These are phyloP conservation scores for Glutinoglossum americanum DNA, from an alignment of 495 filamentous ascomycete genomes.

Conservation along the genomic window DNA sequence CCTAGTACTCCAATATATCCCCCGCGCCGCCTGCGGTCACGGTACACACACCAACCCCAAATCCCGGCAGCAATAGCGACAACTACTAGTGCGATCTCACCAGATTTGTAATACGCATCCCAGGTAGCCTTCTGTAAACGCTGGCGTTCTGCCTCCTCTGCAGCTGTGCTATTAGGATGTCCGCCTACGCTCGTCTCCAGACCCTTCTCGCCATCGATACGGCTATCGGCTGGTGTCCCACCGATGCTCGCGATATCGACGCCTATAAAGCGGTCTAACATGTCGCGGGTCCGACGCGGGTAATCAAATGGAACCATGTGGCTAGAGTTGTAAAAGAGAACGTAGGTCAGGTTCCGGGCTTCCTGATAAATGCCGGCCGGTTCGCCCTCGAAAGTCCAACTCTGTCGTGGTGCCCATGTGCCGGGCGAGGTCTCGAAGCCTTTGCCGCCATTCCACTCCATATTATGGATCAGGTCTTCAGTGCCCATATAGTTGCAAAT, in stretches of 20 bases:
- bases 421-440: constrained; percentile 83
- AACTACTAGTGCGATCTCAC: constrained; percentile 71
- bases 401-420: constrained; percentile 70
- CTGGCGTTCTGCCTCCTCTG: constrained; percentile 48
- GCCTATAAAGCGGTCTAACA: constrained; percentile 90
- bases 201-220: constrained; percentile 79
- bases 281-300: constrained; percentile 70
- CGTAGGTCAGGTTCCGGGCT: constrained; percentile 86
- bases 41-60: constrained; percentile 80
- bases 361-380: constrained; percentile 81
- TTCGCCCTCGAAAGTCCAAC: constrained; percentile 90
- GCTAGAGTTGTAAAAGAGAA: constrained; percentile 82
- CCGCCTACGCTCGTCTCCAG: constrained; percentile 71
- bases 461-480: constrained; percentile 71
- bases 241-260: constrained; percentile 88
- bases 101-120: constrained; percentile 79
- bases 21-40: constrained; percentile 33
- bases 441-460: constrained; percentile 75
- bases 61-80: constrained; percentile 54
- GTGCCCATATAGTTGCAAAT: constrained; percentile 97
- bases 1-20: constrained; percentile 27
- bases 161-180: constrained; percentile 57
- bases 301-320: constrained; percentile 98
- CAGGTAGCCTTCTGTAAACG: constrained; percentile 73
- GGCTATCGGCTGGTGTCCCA: constrained; percentile 59